Conservation (phyloP, 2,329 filamentous ascomycete genomes). For the Cordyceps cateniannulata region DNA sequence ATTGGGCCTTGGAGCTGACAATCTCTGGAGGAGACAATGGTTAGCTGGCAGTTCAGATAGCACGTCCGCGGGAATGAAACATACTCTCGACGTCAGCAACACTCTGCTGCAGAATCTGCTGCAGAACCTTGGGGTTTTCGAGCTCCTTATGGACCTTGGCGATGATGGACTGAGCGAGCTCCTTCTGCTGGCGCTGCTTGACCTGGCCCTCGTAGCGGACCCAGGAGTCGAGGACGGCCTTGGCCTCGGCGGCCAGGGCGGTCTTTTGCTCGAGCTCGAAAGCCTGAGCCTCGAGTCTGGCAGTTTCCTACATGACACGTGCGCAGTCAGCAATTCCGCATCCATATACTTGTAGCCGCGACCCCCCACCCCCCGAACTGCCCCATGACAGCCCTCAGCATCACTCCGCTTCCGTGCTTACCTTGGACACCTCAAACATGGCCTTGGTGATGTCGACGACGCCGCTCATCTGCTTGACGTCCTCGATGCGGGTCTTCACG, state of each 20-base stretch:
- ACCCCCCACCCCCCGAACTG: too few species aligned
- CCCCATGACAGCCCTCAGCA: not conserved
- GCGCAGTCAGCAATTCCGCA: slow-evolving; percentile 17
- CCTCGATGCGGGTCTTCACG: slow-evolving; percentile 89
- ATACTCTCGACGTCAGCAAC: slow-evolving; percentile 92
- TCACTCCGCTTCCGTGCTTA: slow-evolving; percentile 34
- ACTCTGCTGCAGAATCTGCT: slow-evolving; percentile 97
- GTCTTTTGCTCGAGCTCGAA: slow-evolving; percentile 98
- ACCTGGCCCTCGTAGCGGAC: slow-evolving; percentile 98
- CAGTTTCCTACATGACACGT: slow-evolving; percentile 68
- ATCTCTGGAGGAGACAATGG: slow-evolving; percentile 41
- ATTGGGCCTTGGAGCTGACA: slow-evolving; percentile 57
- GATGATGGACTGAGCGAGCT: slow-evolving; percentile 88
- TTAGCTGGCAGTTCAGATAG: slow-evolving; percentile 25
- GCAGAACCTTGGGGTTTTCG: slow-evolving; percentile 92
- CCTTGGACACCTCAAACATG: slow-evolving; percentile 97
- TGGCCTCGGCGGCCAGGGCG: slow-evolving; percentile 85
- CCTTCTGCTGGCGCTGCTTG: slow-evolving; percentile 96
- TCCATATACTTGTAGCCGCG: too few species aligned
- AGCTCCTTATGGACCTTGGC: slow-evolving; percentile 98
- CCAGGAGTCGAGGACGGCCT: slow-evolving; percentile 95
- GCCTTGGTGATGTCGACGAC: slow-evolving; percentile 97
- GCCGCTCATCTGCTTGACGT: slow-evolving; percentile 86
- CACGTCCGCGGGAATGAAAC: slow-evolving; percentile 16
- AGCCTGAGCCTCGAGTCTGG: slow-evolving; percentile 88